A percentile compares a stretch with the other conserved stretches of the same genome.
Conservation (phyloP, 2,329 filamentous ascomycete species). For the Kalaharituber pfeilii region DNA sequence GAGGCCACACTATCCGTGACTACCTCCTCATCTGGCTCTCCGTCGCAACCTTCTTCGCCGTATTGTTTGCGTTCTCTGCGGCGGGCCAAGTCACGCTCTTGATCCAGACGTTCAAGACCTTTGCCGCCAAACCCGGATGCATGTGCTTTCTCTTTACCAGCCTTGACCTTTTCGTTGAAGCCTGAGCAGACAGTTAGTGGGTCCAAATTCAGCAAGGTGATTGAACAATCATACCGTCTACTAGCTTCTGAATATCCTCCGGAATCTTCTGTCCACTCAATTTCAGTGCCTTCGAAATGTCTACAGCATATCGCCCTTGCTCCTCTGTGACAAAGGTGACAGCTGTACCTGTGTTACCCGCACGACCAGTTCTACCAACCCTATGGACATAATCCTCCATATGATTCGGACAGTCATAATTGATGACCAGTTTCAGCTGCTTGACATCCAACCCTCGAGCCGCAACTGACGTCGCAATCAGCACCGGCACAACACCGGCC, state of each 20-base stretch:
- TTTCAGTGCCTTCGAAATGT: slow-evolving; percentile 79
- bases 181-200: slow-evolving; percentile 30
- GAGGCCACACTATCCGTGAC: slow-evolving; percentile 27
- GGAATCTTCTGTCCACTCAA: slow-evolving; percentile 77
- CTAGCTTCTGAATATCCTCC: slow-evolving; percentile 43
- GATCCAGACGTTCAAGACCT: slow-evolving; percentile 77
- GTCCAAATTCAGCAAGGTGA: slow-evolving; percentile 29
- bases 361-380: slow-evolving; percentile 80
- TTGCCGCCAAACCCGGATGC: slow-evolving; percentile 87
- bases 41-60: slow-evolving; percentile 69
- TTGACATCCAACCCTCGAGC: slow-evolving; percentile 99
- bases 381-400: slow-evolving; percentile 93
- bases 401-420: slow-evolving; percentile 68
- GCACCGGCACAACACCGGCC: slow-evolving; percentile 97
- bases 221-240: slow-evolving; percentile 32
- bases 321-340: slow-evolving; percentile 87
- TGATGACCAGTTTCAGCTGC: slow-evolving; percentile 87
- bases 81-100: slow-evolving; percentile 73
- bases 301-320: slow-evolving; percentile 76
- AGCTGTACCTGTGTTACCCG: slow-evolving; percentile 88
- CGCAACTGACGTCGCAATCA: slow-evolving; percentile 99
- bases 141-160: slow-evolving; percentile 69
- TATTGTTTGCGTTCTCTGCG: slow-evolving; percentile 75
- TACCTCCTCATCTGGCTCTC: slow-evolving; percentile 56
- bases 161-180: slow-evolving; percentile 80